Conservation (phyloP, 2,329 filamentous ascomycete genomes). For the Fusarium armeniacum region DNA sequence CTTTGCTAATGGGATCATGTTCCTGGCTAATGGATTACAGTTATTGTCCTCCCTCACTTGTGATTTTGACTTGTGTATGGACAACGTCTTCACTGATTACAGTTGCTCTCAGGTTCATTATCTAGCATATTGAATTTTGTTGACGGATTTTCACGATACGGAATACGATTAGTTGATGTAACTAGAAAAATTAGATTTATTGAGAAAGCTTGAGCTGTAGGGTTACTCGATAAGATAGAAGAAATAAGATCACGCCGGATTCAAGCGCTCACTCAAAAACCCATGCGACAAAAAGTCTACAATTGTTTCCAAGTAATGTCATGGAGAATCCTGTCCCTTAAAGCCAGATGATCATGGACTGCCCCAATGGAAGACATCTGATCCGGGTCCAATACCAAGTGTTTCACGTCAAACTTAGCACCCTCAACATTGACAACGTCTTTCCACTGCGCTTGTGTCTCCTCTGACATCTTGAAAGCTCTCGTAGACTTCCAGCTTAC, state of each 20-base stretch:
- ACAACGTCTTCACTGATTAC: not conserved
- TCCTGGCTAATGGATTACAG: not conserved
- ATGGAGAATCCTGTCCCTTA: not conserved
- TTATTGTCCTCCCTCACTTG: not conserved
- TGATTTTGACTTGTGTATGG: not conserved
- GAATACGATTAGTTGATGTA: no score
- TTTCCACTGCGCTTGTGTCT: not conserved
- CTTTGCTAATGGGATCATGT: accelerated
- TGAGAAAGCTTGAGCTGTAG: no score
- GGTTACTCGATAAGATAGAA: no score
- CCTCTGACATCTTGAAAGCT: accelerated
- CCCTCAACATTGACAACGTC: not conserved
- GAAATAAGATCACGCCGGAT: no score
- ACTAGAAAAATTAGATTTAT: no score
- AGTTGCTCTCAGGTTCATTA: not conserved
- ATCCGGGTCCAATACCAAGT: accelerated
- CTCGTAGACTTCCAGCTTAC: not conserved
- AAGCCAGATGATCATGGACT: not conserved
- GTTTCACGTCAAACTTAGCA: not conserved
- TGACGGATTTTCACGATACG: no score
- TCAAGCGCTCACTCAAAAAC: no score
- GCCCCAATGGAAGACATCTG: not conserved
- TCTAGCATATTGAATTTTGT: not conserved
- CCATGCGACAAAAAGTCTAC: not conserved
- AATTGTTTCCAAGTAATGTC: not conserved